phyloP scores from a whole-genome alignment of 2,329 filamentous ascomycete genomes.

The Aotearoamyces nothofagi region DNA sequence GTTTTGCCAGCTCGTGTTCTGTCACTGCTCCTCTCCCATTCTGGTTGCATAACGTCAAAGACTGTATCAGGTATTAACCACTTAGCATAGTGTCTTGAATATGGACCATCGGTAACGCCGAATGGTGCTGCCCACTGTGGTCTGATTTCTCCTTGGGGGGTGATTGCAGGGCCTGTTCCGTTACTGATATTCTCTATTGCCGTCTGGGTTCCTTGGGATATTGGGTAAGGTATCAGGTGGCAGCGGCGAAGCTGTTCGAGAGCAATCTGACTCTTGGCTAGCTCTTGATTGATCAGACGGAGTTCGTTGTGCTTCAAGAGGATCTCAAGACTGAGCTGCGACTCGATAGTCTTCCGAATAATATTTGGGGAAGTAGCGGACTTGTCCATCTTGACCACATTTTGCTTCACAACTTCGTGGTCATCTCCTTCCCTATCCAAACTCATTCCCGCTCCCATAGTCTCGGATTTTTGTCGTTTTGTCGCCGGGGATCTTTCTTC shows the following conservation, averaged over 20 bases:
- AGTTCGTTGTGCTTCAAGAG: constrained; percentile 89
- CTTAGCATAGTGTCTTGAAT: constrained; percentile 84
- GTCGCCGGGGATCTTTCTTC: constrained; percentile 16
- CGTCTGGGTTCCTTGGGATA: constrained; percentile 47
- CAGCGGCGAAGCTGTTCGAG: constrained; percentile 89
- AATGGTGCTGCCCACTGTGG: constrained; percentile 75
- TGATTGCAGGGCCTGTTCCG: constrained; percentile 59
- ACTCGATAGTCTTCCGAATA: constrained; percentile 41
- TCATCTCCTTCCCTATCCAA: too few relatives aligned
- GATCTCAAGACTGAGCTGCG: constrained; percentile 83
- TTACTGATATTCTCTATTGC: constrained; percentile 56
- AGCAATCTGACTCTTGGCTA: constrained; percentile 87
- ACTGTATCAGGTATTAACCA: constrained; percentile 84
- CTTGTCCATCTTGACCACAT: too few relatives aligned
- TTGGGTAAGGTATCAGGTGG: constrained; percentile 80
- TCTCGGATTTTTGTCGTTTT: not conserved
- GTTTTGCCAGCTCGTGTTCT: constrained; percentile 22
- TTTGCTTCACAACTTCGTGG: too few relatives aligned
- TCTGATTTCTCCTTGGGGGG: constrained; percentile 44
- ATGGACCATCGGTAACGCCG: constrained; percentile 83
- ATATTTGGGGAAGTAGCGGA: too few relatives aligned
- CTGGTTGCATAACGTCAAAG: constrained; percentile 56
- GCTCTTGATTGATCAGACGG: constrained; percentile 85
- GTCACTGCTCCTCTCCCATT: constrained; percentile 16
- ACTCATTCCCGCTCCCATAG: too few relatives aligned